These are phyloP conservation scores for Umbelopsis sp. DNA, from an alignment of 192 early-diverging fungal genomes.

Conservation along the genomic window DNA sequence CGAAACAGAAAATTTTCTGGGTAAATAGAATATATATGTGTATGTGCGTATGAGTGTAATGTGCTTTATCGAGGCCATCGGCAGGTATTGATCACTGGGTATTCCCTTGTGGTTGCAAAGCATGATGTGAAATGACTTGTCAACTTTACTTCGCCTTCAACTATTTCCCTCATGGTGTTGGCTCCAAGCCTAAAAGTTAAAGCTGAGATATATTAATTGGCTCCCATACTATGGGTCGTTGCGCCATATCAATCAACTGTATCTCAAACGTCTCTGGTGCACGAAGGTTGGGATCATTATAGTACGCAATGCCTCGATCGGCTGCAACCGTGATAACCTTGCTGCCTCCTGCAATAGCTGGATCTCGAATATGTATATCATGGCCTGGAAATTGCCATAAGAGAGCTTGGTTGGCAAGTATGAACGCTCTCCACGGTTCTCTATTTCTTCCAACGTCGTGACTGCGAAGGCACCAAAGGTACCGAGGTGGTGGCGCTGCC, in stretches of 20 bases:
- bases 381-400: slow-evolving; percentile 3
- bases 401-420: neutral
- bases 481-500: neutral
- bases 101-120: no score
- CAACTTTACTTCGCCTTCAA: no score
- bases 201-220: neutral
- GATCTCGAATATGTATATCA: slow-evolving; percentile 16
- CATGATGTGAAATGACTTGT: no score
- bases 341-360: neutral
- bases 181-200: neutral
- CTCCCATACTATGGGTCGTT: neutral
- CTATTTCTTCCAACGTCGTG: slow-evolving; percentile 5
- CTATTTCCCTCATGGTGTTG: neutral
- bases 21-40: no score
- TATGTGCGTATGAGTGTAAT: no score
- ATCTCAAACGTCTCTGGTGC: slow-evolving; percentile 10
- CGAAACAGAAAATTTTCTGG: no score
- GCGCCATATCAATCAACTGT: slow-evolving; percentile 7
- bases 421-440: slow-evolving; percentile 7
- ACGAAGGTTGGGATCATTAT: neutral
- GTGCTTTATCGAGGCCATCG: no score
- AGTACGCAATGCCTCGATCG: slow-evolving; percentile 2
- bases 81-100: no score
- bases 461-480: neutral
- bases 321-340: slow-evolving; percentile 12